Percentiles rank a stretch among this genome's conserved stretches.
These are phyloP conservation scores for Sugiyamaella pinicola DNA, from an alignment of 1,139 yeast genomes.

Conservation along the genomic window DNA sequence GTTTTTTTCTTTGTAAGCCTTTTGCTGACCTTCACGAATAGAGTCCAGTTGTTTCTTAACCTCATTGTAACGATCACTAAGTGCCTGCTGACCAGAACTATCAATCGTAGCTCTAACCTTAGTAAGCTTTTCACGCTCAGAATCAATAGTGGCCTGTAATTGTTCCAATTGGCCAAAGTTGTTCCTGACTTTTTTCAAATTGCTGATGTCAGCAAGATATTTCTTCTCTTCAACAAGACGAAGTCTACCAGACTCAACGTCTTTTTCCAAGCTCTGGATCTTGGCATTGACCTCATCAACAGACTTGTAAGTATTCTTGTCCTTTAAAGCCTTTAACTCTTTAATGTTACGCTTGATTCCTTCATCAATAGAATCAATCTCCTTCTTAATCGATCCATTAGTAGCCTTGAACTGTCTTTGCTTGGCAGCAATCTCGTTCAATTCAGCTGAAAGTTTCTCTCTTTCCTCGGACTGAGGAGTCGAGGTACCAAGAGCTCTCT, in stretches of 20 bases:
- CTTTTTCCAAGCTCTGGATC: constrained; percentile 68
- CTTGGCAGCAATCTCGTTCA: constrained; percentile 62
- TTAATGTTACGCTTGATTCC: constrained; percentile 72
- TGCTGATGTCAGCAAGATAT: constrained; percentile 79
- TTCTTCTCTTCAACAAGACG: constrained; percentile 92
- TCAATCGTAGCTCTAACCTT: constrained; percentile 72
- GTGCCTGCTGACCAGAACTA: constrained; percentile 63
- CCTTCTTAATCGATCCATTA: constrained; percentile 68
- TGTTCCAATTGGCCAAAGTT: constrained; percentile 75
- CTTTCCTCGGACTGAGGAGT: constrained; percentile 51
- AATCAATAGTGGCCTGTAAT: constrained; percentile 77
- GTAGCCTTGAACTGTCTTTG: constrained; percentile 74
- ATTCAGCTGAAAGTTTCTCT: constrained; percentile 64
- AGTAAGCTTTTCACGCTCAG: constrained; percentile 73
- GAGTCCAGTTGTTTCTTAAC: constrained; percentile 63
- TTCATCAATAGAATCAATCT: constrained; percentile 70
- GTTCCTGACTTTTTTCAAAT: constrained; percentile 78
- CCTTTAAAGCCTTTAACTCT: constrained; percentile 71
- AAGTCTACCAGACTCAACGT: constrained; percentile 77
- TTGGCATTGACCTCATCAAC: constrained; percentile 78
- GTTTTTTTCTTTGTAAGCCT: constrained; percentile 67
- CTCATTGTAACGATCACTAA: constrained; percentile 55
- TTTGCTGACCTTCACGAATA: constrained; percentile 61
- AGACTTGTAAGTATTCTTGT: constrained; percentile 69
- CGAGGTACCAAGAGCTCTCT: constrained; percentile 36